Evolutionary conservation across 306 rosid species (phyloP).

Genomic region (Dryas octopetala): DNA sequence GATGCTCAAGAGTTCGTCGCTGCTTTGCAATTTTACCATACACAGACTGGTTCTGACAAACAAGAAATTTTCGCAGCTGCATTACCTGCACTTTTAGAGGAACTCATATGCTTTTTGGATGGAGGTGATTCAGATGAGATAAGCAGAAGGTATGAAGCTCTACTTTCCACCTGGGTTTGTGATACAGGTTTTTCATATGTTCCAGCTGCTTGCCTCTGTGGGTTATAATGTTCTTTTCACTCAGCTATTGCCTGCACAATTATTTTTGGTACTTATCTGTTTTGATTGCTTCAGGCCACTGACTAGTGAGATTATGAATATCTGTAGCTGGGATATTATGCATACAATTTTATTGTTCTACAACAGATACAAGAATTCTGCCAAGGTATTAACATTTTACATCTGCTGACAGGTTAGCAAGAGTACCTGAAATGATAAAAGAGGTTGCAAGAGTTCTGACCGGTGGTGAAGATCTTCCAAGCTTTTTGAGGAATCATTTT

Average conservation of each 20-base stretch:
- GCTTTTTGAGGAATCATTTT: conserved; percentile 84
- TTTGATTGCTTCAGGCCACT: conserved; percentile 25
- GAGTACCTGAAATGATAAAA: conserved; percentile 80
- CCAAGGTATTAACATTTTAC: conserved; percentile 26
- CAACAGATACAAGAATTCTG: conserved; percentile 1
- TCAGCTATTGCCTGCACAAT: conserved; percentile 25
- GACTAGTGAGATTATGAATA: not conserved
- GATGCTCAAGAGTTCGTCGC: conserved; percentile 59
- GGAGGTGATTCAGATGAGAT: conserved; percentile 72
- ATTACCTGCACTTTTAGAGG: conserved; percentile 81
- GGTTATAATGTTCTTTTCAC: conserved; percentile 13
- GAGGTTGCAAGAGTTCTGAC: conserved; percentile 85
- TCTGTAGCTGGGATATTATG: conserved; percentile 1
- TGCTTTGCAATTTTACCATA: conserved; percentile 81
- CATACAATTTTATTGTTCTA: not conserved
- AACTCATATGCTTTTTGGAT: conserved; percentile 85
- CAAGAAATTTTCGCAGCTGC: conserved; percentile 84
- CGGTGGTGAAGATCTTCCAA: conserved; percentile 84
- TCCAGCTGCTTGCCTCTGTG: not conserved
- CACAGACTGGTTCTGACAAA: conserved; percentile 64
- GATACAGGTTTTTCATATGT: conserved; percentile 7
- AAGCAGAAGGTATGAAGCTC: conserved; percentile 56
- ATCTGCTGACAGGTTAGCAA: conserved; percentile 66
- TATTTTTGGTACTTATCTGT: conserved; percentile 15
- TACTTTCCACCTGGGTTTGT: conserved; percentile 14